Evolutionary conservation across 2,329 filamentous ascomycete species (phyloP).

Genomic region (Eutypa lata): DNA sequence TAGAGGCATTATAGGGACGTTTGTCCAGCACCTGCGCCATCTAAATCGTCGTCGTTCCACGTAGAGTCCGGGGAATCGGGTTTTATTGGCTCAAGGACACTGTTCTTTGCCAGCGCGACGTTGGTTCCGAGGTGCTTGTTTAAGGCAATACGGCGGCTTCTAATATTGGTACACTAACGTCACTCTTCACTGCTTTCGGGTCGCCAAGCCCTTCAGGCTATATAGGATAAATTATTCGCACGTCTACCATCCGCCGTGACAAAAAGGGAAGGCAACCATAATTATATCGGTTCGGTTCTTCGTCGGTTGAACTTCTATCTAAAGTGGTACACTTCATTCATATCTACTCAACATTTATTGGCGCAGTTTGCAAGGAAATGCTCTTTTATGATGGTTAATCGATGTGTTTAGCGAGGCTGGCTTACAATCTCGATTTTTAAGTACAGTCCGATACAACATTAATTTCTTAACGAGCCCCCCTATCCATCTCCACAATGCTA

Average conservation of each 20-base stretch:
- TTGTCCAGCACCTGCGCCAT: conserved; percentile 5
- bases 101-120: conserved; percentile 1
- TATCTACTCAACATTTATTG: background rate
- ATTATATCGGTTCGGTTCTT: background rate
- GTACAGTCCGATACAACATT: too few relatives aligned
- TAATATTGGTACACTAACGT: conserved; percentile 2
- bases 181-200: conserved; percentile 1
- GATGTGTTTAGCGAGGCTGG: too few relatives aligned
- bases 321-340: background rate
- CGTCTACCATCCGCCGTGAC: background rate
- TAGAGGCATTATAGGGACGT: conserved; percentile 3
- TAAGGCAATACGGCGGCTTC: conserved; percentile 7
- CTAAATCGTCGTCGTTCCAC: conserved; percentile 1
- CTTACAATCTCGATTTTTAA: too few relatives aligned
- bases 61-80: conserved; percentile 15
- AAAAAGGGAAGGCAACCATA: background rate
- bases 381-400: too few relatives aligned
- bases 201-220: conserved; percentile 19
- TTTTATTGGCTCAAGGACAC: background rate
- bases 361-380: background rate
- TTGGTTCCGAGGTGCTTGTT: conserved; percentile 1
- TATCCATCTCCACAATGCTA: too few relatives aligned
- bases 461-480: too few relatives aligned
- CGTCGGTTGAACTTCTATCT: background rate
- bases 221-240: conserved; percentile 15